These are phyloP conservation scores for Aspergillus sp. DNA, from an alignment of 2,329 filamentous ascomycete species.

Conservation along the genomic window DNA sequence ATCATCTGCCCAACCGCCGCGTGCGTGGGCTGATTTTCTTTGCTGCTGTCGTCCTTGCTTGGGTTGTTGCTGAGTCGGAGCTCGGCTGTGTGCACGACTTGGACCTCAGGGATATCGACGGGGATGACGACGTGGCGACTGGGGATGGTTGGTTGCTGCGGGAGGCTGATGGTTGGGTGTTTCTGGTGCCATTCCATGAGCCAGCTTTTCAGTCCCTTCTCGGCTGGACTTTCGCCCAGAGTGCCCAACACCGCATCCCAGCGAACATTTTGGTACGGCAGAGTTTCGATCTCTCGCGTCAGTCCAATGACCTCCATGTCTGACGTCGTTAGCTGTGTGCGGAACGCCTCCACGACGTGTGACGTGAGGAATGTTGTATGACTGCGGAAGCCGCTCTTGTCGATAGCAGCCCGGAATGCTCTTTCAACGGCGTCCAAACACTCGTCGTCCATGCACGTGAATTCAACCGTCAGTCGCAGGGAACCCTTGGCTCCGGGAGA, in stretches of 20 bases:
- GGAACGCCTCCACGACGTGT: slow-evolving; percentile 41
- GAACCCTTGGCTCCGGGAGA: slow-evolving; percentile 21
- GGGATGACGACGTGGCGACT: slow-evolving; percentile 69
- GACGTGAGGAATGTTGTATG: slow-evolving; percentile 46
- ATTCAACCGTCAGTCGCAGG: slow-evolving; percentile 59
- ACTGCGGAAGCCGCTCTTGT: slow-evolving; percentile 38
- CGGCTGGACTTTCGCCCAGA: slow-evolving; percentile 36
- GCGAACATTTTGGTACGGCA: slow-evolving; percentile 44
- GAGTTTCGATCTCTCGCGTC: slow-evolving; percentile 45
- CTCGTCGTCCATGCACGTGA: slow-evolving; percentile 68
- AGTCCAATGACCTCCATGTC: slow-evolving; percentile 49
- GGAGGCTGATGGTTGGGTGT: slow-evolving; percentile 25
- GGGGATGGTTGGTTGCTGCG: slow-evolving; percentile 29
- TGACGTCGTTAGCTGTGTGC: slow-evolving; percentile 37
- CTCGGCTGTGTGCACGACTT: slow-evolving; percentile 68
- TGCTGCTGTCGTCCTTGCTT: not conserved
- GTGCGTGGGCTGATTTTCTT: slow-evolving; percentile 19
- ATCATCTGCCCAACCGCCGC: slow-evolving; percentile 42
- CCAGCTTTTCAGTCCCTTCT: slow-evolving; percentile 41
- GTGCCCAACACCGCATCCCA: slow-evolving; percentile 48
- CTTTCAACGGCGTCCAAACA: slow-evolving; percentile 45
- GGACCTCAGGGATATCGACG: slow-evolving; percentile 77
- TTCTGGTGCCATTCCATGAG: slow-evolving; percentile 49
- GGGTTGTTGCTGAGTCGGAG: slow-evolving; percentile 25
- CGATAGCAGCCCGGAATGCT: slow-evolving; percentile 41